phyloP scores from a whole-genome alignment of 139 green algal species.

The Chlamydomonas incerta region DNA sequence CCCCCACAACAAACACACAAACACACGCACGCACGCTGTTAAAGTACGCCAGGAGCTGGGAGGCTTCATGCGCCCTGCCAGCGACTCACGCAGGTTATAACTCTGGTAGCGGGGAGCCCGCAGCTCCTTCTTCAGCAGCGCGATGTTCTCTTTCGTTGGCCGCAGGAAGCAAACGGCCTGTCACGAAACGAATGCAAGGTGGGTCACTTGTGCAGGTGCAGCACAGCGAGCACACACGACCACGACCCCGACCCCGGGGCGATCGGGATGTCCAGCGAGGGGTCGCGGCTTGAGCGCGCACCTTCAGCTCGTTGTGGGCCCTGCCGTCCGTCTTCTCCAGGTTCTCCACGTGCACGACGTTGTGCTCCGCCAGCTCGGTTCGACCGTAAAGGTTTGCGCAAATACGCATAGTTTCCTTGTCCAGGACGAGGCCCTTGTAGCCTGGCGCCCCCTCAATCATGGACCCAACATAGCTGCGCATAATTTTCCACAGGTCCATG shows the following conservation, averaged over 20 bases:
- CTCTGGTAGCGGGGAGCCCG: constrained; percentile 84
- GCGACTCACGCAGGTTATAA: constrained; percentile 90
- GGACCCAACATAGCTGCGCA: constrained; percentile 60
- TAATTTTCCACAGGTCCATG: constrained; percentile 77
- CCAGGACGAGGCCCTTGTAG: constrained; percentile 95
- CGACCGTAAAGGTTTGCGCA: constrained; percentile 86
- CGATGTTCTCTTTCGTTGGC: constrained; percentile 91
- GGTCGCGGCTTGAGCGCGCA: too few relatives aligned
- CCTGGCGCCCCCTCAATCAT: constrained; percentile 76
- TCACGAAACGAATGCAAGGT: too few relatives aligned
- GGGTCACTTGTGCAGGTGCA: too few relatives aligned
- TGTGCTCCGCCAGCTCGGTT: constrained; percentile 91
- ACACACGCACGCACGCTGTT: too few relatives aligned
- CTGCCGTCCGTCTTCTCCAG: constrained; percentile 77
- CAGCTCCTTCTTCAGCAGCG: constrained; percentile 87
- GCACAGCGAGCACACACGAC: too few relatives aligned
- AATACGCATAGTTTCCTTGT: constrained; percentile 90
- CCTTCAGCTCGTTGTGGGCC: constrained; percentile 87
- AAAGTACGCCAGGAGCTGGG: too few relatives aligned
- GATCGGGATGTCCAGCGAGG: too few relatives aligned
- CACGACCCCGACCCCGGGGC: too few relatives aligned
- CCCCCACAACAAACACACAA: too few relatives aligned
- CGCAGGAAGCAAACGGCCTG: constrained; percentile 92
- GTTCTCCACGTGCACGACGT: constrained; percentile 93
- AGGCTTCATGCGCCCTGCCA: too few relatives aligned